Percentiles rank a stretch among this genome's conserved stretches.
These are phyloP conservation scores for Panicum miliaceum DNA, from an alignment of 176 grass and related monocot species.

Conservation along the genomic window DNA sequence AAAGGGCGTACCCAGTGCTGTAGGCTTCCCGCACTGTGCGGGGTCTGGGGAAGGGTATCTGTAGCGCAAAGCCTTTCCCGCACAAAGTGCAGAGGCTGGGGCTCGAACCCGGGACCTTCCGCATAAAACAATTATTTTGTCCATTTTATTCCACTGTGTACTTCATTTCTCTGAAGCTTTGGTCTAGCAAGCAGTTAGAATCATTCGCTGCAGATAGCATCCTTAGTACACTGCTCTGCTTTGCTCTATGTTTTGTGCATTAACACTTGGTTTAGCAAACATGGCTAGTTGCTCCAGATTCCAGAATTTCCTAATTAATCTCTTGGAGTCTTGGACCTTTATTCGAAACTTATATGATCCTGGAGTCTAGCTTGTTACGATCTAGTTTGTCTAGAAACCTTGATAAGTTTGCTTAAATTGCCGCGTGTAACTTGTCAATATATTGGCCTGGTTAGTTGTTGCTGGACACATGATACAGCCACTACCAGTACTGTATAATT, in stretches of 20 bases:
- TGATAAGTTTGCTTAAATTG: not conserved
- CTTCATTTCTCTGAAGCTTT: not conserved
- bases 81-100: too few species aligned
- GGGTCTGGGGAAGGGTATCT: too few species aligned
- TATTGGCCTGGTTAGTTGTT: not conserved
- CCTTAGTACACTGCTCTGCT: not conserved
- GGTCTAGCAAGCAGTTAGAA: not conserved
- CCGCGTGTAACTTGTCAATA: not conserved
- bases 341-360: not conserved
- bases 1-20: too few species aligned
- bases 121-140: not conserved
- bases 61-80: too few species aligned
- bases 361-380: not conserved
- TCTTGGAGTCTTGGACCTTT: not conserved
- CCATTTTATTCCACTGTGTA: not conserved
- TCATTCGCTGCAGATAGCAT: not conserved
- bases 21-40: too few species aligned
- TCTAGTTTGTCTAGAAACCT: not conserved
- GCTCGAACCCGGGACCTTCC: too few species aligned
- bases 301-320: not conserved
- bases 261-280: not conserved
- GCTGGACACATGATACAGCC: not conserved
- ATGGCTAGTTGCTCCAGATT: not conserved
- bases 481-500: not conserved
- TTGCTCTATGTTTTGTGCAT: not conserved